Conservation (phyloP, 768 basidiomycete genomes). For the Auriculariales sp. region DNA sequence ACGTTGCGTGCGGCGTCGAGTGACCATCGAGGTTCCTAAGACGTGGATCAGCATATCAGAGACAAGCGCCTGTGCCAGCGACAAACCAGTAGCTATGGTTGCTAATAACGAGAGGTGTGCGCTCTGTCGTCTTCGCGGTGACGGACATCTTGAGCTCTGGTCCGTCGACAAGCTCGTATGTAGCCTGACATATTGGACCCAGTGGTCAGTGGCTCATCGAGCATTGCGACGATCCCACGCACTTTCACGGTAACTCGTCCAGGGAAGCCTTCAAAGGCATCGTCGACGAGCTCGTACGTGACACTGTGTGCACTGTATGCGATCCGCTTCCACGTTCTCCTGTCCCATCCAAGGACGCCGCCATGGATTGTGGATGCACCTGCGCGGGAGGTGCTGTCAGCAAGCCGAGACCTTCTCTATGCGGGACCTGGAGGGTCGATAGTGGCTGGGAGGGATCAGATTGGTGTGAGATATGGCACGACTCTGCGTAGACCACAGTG, state of each 20-base stretch:
- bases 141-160: not conserved
- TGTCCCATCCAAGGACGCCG: slow-evolving; percentile 41
- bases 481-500: too few species aligned
- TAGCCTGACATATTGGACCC: slow-evolving; percentile 9
- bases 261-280: not conserved
- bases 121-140: not conserved
- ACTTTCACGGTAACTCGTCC: slow-evolving; percentile 9
- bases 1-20: not conserved
- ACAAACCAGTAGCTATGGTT: not conserved
- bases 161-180: not conserved
- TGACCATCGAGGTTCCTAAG: not conserved
- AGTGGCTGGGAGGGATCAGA: slow-evolving; percentile 34
- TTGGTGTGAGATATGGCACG: too few species aligned
- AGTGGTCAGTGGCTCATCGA: slow-evolving; percentile 33
- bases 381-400: too few species aligned
- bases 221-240: not conserved
- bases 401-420: too few species aligned
- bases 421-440: too few species aligned
- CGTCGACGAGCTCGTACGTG: slow-evolving; percentile 33
- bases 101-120: not conserved
- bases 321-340: slow-evolving; percentile 38
- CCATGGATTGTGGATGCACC: slow-evolving; percentile 38
- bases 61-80: not conserved
- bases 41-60: not conserved
- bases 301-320: slow-evolving; percentile 29